Percentiles rank a stretch among this genome's conserved stretches.
phyloP scores from a whole-genome alignment of 148 eudicot species.

The Drosera capensis region DNA sequence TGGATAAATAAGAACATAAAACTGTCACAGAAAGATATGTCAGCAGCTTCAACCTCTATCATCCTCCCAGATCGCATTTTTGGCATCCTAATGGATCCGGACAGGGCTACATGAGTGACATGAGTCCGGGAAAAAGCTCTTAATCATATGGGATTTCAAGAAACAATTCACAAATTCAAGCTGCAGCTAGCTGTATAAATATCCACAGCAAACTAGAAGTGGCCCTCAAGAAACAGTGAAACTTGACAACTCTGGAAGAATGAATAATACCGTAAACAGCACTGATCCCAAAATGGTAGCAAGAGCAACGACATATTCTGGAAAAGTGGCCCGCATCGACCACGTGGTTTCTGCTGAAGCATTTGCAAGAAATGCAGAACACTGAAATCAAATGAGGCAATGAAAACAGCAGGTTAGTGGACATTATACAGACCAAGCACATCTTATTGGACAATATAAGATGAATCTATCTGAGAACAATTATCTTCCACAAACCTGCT shows the following conservation, averaged over 20 bases:
- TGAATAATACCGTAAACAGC: slow-evolving; percentile 70
- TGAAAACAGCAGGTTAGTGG: slow-evolving; percentile 4
- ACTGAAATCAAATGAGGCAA: slow-evolving; percentile 28
- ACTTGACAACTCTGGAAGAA: background rate
- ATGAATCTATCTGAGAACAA: too few relatives aligned
- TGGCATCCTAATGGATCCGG: too few relatives aligned
- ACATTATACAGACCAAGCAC: background rate
- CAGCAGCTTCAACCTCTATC: too few relatives aligned
- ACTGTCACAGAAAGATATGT: background rate
- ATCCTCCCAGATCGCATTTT: too few relatives aligned
- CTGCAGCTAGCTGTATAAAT: too few relatives aligned
- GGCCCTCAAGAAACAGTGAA: background rate
- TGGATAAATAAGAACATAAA: slow-evolving; percentile 11
- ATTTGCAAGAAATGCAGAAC: slow-evolving; percentile 67
- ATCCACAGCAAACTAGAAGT: background rate
- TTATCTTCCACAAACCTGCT: slow-evolving; percentile 28
- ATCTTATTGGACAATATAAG: slow-evolving; percentile 1
- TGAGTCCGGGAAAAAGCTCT: too few relatives aligned
- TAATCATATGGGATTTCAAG: too few relatives aligned
- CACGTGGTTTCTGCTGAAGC: slow-evolving; percentile 89
- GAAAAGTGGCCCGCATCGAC: slow-evolving; percentile 91
- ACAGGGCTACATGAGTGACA: too few relatives aligned
- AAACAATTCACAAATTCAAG: too few relatives aligned
- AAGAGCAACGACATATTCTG: slow-evolving; percentile 95
- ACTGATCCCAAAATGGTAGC: slow-evolving; percentile 93